Conservation (phyloP, 2,329 filamentous ascomycete genomes). For the Periconia sp. region DNA sequence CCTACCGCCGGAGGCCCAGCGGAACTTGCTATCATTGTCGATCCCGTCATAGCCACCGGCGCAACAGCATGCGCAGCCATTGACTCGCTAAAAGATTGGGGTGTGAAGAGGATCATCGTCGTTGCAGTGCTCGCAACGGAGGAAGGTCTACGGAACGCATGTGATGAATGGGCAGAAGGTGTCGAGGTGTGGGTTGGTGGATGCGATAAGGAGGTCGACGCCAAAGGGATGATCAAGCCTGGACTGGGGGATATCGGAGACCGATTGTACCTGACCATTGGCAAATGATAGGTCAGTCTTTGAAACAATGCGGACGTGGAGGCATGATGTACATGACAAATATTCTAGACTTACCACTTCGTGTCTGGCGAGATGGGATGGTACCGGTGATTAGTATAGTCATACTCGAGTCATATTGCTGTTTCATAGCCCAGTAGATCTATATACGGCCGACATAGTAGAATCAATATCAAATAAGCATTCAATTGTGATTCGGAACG, state of each 20-base stretch:
- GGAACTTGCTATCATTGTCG: conserved; percentile 78
- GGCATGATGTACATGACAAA: neutral
- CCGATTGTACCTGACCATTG: conserved; percentile 82
- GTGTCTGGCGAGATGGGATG: too few relatives aligned
- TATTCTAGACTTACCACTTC: neutral
- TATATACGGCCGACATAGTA: too few relatives aligned
- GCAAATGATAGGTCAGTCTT: conserved; percentile 61
- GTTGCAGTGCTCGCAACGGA: conserved; percentile 73
- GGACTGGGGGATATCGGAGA: conserved; percentile 91
- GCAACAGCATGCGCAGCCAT: conserved; percentile 89
- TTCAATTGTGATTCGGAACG: too few relatives aligned
- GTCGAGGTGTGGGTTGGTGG: conserved; percentile 82
- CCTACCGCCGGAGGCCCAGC: conserved; percentile 41
- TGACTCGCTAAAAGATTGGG: conserved; percentile 87
- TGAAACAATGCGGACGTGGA: neutral
- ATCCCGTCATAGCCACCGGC: conserved; percentile 92
- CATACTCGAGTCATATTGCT: too few relatives aligned
- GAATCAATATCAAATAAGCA: too few relatives aligned
- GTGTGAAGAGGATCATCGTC: conserved; percentile 78
- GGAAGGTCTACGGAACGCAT: conserved; percentile 70
- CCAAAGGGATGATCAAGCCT: conserved; percentile 86
- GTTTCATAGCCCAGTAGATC: too few relatives aligned
- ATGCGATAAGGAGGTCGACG: conserved; percentile 72
- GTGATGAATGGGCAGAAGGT: conserved; percentile 74
- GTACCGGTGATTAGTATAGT: too few relatives aligned